Evolutionary conservation across 257 asterid genomes (phyloP).

Genomic region (Solanum chiquidenum): DNA sequence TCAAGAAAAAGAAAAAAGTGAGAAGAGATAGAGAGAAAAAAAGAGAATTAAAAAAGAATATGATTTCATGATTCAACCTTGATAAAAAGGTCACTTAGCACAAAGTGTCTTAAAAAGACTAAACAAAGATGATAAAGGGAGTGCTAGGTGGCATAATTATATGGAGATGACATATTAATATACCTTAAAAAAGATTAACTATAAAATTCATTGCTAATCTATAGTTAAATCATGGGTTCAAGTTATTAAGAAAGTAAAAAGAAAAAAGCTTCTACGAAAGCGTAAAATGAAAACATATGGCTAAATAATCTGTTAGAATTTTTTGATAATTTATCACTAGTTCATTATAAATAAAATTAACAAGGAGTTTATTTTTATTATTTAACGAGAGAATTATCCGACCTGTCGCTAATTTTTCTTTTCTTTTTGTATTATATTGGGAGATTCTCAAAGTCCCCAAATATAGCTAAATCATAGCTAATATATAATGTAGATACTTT

Average conservation of each 20-base stretch:
- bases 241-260: background rate
- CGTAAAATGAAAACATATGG: background rate
- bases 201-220: rapidly evolving
- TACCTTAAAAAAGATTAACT: background rate
- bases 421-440: background rate
- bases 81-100: background rate
- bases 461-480: background rate
- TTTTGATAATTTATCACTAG: background rate
- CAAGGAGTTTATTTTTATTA: background rate
- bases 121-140: background rate
- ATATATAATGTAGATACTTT: background rate
- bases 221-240: background rate
- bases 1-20: background rate
- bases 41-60: background rate
- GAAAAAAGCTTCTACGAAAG: background rate
- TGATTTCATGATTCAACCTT: background rate
- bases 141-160: background rate
- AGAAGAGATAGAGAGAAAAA: too few relatives aligned
- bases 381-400: too few relatives aligned
- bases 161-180: background rate
- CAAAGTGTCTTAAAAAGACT: background rate
- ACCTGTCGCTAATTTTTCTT: background rate
- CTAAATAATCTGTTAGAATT: background rate
- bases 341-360: background rate
- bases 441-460: background rate